Base-by-base conservation (phyloP, 2,329 filamentous ascomycete genomes). In the Aspergillus ochraceoroseus region DNA sequence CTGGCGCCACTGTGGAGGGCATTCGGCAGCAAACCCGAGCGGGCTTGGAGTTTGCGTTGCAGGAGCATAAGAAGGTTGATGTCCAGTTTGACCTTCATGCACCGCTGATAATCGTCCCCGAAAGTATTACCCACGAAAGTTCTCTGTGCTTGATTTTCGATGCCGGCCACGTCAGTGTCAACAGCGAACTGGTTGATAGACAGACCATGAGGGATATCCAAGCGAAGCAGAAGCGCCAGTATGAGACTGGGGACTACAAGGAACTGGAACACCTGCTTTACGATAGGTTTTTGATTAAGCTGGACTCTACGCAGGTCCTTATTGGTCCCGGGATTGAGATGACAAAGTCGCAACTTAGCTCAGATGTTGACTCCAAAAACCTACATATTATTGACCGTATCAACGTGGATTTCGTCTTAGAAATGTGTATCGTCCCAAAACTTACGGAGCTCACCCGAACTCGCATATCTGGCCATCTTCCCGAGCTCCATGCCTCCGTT, bases 21-120 rank as follows among this genome's bases (percentile, higher is more conserved):
- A 74, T 98, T 43, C 79, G 94, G 22, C 89, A 96, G 62, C 94
- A 98, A 67, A 98, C 94, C 3, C 79, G 94, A 61, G 90, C 92
- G 34, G 90, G 92, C 17, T 77, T 99, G 22, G 89, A 98, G 64
- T 98, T 95, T 65, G 94, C 92, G 0, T 71, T 99, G 2, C 85
- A 95, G 57, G 94, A 98, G 61, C 92, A 98, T 73, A 96, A 95
- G 71, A 96, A 92, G 2, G 83, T 98, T 61, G 95, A 98, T 56
- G 90, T 90, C 9, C 87, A 96, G 54, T 74, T 99, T 29, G 92
- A 98, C 63, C 78, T 98, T 8, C 89, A 95, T 60, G 92, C 92
- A 0, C 92, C 92, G 23, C 77, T 99, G 1, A 94, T 99, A 52
- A 96, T 99, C 49, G 80, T 98, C 7, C 92, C 92, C 0, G 88